Conservation (phyloP, 257 asterid genomes). For the Haberlea rhodopensis region DNA sequence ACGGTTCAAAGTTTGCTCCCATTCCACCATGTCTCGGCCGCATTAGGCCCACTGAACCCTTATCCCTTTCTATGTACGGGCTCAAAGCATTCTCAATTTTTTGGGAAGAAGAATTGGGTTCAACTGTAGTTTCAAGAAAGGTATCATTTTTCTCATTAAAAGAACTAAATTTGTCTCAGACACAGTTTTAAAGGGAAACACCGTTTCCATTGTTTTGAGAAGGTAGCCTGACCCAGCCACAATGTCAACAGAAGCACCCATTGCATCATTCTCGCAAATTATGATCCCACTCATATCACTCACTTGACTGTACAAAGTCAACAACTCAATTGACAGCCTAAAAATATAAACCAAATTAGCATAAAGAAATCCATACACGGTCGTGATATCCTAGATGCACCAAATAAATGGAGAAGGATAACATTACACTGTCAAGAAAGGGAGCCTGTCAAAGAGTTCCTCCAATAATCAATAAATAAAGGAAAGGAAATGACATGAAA, state of each 20-base stretch:
- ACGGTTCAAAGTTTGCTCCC: slow-evolving; percentile 29
- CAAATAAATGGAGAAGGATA: not conserved
- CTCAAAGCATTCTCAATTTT: slow-evolving; percentile 33
- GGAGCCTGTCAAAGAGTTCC: slow-evolving; percentile 1
- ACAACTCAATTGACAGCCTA: slow-evolving; percentile 65
- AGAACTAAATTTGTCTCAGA: slow-evolving; percentile 30
- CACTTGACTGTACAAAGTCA: slow-evolving; percentile 51
- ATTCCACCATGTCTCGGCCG: slow-evolving; percentile 26
- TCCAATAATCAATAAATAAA: not conserved
- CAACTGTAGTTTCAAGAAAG: slow-evolving; percentile 33
- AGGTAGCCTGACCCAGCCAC: slow-evolving; percentile 31
- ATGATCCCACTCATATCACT: slow-evolving; percentile 56
- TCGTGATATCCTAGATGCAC: not conserved
- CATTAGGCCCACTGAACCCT: slow-evolving; percentile 25
- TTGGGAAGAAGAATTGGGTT: slow-evolving; percentile 32
- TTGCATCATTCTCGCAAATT: slow-evolving; percentile 40
- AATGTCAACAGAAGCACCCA: slow-evolving; percentile 32
- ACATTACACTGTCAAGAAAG: slow-evolving; percentile 15
- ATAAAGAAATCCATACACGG: slow-evolving; percentile 8
- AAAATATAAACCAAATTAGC: slow-evolving; percentile 27
- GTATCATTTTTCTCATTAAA: slow-evolving; percentile 31
- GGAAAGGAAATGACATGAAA: slow-evolving; percentile 1
- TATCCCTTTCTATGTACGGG: slow-evolving; percentile 22
- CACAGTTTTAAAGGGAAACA: slow-evolving; percentile 26
- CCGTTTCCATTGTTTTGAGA: slow-evolving; percentile 34